Percentiles rank a stretch among this genome's conserved stretches.
Conservation (phyloP, 139 green algal species). For the Chlorella sp. region DNA sequence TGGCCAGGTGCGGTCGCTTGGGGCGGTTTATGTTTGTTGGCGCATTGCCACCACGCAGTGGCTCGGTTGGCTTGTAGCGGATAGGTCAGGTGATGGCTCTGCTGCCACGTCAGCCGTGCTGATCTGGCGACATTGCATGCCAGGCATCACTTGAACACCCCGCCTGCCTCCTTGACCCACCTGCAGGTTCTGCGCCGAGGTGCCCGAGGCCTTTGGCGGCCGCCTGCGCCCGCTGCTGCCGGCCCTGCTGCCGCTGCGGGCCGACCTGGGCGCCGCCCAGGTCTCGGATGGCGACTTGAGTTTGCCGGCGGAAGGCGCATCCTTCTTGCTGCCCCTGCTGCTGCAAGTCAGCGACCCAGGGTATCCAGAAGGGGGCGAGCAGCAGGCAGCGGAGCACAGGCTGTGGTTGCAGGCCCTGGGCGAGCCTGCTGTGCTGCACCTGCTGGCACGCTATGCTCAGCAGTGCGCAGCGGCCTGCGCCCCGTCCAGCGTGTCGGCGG, state of each 20-base stretch:
- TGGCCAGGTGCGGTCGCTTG: neutral
- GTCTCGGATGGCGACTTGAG: neutral
- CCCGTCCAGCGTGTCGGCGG: neutral
- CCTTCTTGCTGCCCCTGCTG: slow-evolving; percentile 35
- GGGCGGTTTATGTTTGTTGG: neutral
- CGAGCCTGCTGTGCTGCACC: neutral
- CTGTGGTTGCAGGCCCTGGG: slow-evolving; percentile 18
- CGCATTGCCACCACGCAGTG: neutral
- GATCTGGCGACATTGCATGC: too few species aligned
- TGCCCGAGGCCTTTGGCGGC: slow-evolving; percentile 36
- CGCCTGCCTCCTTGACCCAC: too few species aligned
- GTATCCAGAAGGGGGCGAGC: neutral
- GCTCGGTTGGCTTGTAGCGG: neutral
- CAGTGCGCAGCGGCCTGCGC: neutral
- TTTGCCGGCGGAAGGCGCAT: slow-evolving; percentile 14
- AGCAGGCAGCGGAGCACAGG: neutral
- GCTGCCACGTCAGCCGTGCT: neutral
- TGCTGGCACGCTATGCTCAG: neutral
- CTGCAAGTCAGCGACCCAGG: slow-evolving; percentile 25
- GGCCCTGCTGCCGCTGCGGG: slow-evolving; percentile 27
- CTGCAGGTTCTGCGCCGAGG: slow-evolving; percentile 54
- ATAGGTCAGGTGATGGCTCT: neutral
- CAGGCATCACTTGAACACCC: neutral
- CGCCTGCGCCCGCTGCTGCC: slow-evolving; percentile 48
- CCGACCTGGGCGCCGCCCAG: neutral